Percentiles rank a stretch among this genome's conserved stretches.
Conservation (phyloP, 805 yeast genomes). For the Suhomyces prunicola region DNA sequence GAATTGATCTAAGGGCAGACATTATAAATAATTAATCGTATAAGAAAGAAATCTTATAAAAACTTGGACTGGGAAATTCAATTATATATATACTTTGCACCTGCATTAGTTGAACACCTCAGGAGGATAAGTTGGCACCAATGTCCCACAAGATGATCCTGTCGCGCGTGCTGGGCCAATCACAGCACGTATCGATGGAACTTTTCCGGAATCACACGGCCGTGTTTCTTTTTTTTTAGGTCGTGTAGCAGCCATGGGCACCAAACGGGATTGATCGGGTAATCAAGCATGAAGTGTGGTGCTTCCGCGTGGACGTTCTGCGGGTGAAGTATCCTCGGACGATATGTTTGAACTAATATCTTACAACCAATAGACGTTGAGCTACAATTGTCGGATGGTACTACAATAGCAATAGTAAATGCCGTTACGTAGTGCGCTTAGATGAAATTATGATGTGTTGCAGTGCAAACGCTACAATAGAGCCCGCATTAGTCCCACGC, state of each 20-base stretch:
- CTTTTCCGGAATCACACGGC: slow-evolving; percentile 5
- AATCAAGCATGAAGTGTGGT: background rate
- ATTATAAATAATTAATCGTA: slow-evolving; percentile 14
- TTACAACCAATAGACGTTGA: background rate
- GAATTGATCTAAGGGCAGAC: slow-evolving; percentile 37
- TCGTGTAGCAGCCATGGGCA: slow-evolving; percentile 1
- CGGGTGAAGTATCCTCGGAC: background rate
- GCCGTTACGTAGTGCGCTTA: background rate
- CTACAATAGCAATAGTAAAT: background rate
- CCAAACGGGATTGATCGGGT: background rate
- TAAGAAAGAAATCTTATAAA: slow-evolving; percentile 9
- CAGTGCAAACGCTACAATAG: background rate
- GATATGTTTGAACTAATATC: background rate
- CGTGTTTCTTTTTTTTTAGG: slow-evolving; percentile 1
- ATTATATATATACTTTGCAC: slow-evolving; percentile 9
- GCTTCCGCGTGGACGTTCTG: background rate
- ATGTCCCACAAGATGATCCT: slow-evolving; percentile 7
- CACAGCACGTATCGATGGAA: background rate
- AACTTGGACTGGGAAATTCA: slow-evolving; percentile 8
- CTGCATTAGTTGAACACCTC: background rate
- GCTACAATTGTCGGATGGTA: background rate
- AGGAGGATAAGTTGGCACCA: background rate
- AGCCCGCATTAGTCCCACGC: background rate
- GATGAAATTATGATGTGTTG: background rate
- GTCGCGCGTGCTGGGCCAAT: slow-evolving; percentile 5